These are phyloP conservation scores for Pestalotiopsis fici DNA, from an alignment of 2,329 filamentous ascomycete genomes.

Conservation along the genomic window DNA sequence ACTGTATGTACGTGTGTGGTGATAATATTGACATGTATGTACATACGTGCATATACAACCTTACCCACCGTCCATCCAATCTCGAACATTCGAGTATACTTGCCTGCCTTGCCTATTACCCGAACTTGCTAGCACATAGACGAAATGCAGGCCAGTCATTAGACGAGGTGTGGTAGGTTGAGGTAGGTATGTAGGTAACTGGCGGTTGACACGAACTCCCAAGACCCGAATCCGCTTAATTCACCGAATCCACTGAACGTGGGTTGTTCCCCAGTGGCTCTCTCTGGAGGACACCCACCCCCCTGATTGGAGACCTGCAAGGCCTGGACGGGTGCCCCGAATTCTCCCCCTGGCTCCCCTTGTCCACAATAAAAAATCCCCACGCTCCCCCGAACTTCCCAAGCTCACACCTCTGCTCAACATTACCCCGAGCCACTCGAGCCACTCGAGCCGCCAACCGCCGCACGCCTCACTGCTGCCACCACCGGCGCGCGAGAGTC, in stretches of 20 bases:
- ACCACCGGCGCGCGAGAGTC: constrained; percentile 20
- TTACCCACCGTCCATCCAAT: too few relatives aligned
- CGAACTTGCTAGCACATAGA: not conserved
- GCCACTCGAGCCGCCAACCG: not conserved
- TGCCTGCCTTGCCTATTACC: too few relatives aligned
- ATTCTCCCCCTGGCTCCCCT: not conserved
- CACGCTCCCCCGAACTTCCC: constrained; percentile 5
- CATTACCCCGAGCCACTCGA: constrained; percentile 43
- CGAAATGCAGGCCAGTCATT: not conserved
- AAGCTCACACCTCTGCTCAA: constrained; percentile 37
- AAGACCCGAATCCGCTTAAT: not conserved
- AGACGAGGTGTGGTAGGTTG: not conserved
- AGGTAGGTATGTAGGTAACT: too few relatives aligned
- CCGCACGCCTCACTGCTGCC: constrained; percentile 18
- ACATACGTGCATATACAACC: too few relatives aligned
- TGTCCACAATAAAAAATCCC: constrained; percentile 12
- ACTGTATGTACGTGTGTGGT: too few relatives aligned
- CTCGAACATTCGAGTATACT: too few relatives aligned
- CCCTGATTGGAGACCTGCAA: not conserved
- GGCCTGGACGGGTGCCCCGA: not conserved
- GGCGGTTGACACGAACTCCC: not conserved
- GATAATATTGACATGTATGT: too few relatives aligned
- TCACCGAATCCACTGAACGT: not conserved
- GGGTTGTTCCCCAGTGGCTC: not conserved
- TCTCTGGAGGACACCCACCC: too few relatives aligned